These are phyloP conservation scores for Beauveria varroae DNA, from an alignment of 2,329 filamentous ascomycete genomes.

Conservation along the genomic window DNA sequence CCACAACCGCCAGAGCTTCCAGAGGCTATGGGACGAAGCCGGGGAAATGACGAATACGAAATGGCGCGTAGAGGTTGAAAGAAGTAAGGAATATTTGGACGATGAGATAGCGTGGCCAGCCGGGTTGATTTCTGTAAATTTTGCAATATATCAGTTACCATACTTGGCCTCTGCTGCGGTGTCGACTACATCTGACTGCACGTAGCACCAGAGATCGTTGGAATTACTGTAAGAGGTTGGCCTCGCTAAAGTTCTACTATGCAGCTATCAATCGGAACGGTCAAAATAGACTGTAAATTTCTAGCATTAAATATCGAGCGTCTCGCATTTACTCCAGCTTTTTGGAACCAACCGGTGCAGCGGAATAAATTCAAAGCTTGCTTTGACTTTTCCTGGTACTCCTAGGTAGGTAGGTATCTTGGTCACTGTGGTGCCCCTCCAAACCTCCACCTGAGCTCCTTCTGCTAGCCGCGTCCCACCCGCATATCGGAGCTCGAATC, in stretches of 20 bases:
- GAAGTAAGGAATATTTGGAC: background rate
- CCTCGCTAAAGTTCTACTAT: no score
- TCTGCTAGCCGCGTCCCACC: conserved; percentile 3
- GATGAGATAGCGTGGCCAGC: background rate
- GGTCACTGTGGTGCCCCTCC: background rate
- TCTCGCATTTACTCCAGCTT: no score
- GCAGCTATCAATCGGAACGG: no score
- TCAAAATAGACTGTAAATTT: no score
- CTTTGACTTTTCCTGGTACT: no score
- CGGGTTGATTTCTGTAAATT: conserved; percentile 2
- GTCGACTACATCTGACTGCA: background rate
- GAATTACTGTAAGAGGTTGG: no score
- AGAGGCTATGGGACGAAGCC: conserved; percentile 46
- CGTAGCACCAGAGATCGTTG: no score
- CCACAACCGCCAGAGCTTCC: conserved; percentile 43
- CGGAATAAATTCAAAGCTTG: no score
- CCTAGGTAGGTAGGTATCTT: no score
- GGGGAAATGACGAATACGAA: conserved; percentile 38
- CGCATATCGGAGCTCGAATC: background rate
- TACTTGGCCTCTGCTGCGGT: background rate
- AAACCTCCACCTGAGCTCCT: background rate
- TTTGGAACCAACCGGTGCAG: no score
- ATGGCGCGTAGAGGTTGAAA: conserved; percentile 40
- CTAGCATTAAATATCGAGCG: no score
- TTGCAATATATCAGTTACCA: conserved; percentile 10